Percentiles rank a stretch among this genome's conserved stretches.
Conservation (phyloP, 768 basidiomycete genomes). For the Coprinopsis sp. region DNA sequence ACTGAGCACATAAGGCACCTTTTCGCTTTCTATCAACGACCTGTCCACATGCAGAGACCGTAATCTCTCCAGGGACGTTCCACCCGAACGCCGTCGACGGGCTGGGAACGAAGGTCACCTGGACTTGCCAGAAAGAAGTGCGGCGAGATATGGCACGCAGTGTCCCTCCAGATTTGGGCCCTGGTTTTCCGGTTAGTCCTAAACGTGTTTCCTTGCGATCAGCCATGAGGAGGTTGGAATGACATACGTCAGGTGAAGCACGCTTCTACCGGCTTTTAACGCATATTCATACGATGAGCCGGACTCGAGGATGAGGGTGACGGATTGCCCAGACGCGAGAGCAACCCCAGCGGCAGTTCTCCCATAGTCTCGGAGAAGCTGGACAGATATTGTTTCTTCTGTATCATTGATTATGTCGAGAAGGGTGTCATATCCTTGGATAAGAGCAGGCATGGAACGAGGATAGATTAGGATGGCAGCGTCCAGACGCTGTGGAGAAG, state of each 20-base stretch:
- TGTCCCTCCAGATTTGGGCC: constrained; percentile 63
- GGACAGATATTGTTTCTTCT: constrained; percentile 56
- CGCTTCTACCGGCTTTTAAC: constrained; percentile 58
- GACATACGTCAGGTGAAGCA: constrained; percentile 66
- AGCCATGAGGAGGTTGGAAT: background rate
- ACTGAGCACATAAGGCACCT: background rate
- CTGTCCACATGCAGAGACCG: constrained; percentile 60
- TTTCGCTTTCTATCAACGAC: constrained; percentile 23
- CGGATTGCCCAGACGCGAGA: constrained; percentile 56
- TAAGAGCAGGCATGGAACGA: constrained; percentile 50
- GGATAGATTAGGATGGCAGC: constrained; percentile 13
- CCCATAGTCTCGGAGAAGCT: constrained; percentile 62
- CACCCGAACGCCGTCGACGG: constrained; percentile 53
- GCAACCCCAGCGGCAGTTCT: constrained; percentile 48
- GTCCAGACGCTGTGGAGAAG: constrained; percentile 30
- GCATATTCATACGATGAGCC: constrained; percentile 67
- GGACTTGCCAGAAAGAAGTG: constrained; percentile 43
- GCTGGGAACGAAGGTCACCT: constrained; percentile 22
- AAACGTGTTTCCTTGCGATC: background rate
- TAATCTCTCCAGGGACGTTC: constrained; percentile 67
- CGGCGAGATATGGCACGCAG: constrained; percentile 56
- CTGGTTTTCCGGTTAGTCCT: constrained; percentile 30
- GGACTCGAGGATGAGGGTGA: constrained; percentile 66
- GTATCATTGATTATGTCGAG: constrained; percentile 71
- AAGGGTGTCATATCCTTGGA: constrained; percentile 58